phyloP scores from a whole-genome alignment of 345 rosid genomes.

The Pistacia atlantica region DNA sequence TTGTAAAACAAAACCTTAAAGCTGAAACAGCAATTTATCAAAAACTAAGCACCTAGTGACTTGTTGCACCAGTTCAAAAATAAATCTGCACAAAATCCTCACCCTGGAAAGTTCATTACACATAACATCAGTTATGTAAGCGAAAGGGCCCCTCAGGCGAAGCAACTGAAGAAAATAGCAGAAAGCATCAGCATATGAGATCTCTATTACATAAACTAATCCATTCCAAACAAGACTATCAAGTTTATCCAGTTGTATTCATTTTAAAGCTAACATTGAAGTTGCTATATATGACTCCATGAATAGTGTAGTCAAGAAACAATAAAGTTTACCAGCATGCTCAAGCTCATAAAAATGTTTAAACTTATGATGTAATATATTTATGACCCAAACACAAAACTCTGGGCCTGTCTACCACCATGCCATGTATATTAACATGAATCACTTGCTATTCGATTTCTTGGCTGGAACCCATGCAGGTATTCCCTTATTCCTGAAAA shows the following conservation, averaged over 20 bases:
- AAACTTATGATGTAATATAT: too few relatives aligned
- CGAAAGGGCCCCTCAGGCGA: conserved; percentile 87
- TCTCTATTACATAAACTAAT: neutral
- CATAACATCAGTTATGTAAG: conserved; percentile 70
- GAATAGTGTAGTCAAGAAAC: too few relatives aligned
- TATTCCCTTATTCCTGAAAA: neutral
- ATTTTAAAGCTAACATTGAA: too few relatives aligned
- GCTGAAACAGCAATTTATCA: conserved; percentile 22
- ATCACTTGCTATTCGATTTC: neutral
- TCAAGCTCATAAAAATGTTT: too few relatives aligned
- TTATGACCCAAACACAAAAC: neutral
- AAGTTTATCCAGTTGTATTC: too few relatives aligned
- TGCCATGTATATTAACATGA: neutral
- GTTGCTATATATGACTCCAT: too few relatives aligned
- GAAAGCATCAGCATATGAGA: neutral
- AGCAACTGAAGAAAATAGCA: conserved; percentile 53
- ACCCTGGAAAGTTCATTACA: conserved; percentile 86
- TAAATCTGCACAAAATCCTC: conserved; percentile 28
- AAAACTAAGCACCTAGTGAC: conserved; percentile 14
- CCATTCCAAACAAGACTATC: too few relatives aligned
- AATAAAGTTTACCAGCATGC: too few relatives aligned
- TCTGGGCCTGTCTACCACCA: neutral
- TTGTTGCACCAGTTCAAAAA: conserved; percentile 12
- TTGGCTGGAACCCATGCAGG: neutral
- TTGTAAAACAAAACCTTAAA: conserved; percentile 24